Percentiles rank a stretch among this genome's conserved stretches.
These are phyloP conservation scores for Candida parachauliodes DNA, from an alignment of 805 yeast species.

Conservation along the genomic window DNA sequence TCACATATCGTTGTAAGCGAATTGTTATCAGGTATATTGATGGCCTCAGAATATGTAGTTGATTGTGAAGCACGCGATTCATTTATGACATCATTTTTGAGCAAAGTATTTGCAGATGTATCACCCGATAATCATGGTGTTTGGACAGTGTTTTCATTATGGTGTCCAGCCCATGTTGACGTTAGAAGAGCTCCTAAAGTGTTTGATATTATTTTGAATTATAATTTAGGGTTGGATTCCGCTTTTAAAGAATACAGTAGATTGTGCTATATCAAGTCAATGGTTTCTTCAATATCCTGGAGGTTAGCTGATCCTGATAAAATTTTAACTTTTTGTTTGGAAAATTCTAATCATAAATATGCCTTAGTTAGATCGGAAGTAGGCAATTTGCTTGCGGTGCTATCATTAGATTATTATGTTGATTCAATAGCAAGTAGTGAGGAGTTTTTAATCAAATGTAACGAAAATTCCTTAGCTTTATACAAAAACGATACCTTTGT, in stretches of 20 bases:
- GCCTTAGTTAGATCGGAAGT: conserved; percentile 67
- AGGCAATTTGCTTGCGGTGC: conserved; percentile 54
- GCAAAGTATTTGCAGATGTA: conserved; percentile 51
- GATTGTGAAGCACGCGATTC: conserved; percentile 35
- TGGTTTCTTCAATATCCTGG: conserved; percentile 51
- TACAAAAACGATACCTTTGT: conserved; percentile 20
- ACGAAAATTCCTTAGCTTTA: conserved; percentile 30
- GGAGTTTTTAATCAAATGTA: conserved; percentile 38
- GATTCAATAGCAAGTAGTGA: conserved; percentile 39
- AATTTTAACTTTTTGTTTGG: conserved; percentile 41
- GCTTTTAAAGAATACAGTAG: conserved; percentile 65
- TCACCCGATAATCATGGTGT: conserved; percentile 69
- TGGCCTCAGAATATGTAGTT: conserved; percentile 27
- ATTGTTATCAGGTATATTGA: conserved; percentile 59
- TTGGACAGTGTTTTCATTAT: conserved; percentile 77
- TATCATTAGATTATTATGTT: conserved; percentile 40
- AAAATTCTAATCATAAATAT: conserved; percentile 60
- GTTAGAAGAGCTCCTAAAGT: conserved; percentile 60
- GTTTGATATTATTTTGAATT: conserved; percentile 40
- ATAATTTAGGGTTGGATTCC: conserved; percentile 51
- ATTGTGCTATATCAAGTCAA: conserved; percentile 50
- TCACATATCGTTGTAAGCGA: conserved; percentile 76
- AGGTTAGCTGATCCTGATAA: conserved; percentile 49
- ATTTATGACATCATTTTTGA: conserved; percentile 43
- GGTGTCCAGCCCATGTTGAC: conserved; percentile 66